phyloP scores from a whole-genome alignment of 768 basidiomycete genomes.

The Mycena filopes region DNA sequence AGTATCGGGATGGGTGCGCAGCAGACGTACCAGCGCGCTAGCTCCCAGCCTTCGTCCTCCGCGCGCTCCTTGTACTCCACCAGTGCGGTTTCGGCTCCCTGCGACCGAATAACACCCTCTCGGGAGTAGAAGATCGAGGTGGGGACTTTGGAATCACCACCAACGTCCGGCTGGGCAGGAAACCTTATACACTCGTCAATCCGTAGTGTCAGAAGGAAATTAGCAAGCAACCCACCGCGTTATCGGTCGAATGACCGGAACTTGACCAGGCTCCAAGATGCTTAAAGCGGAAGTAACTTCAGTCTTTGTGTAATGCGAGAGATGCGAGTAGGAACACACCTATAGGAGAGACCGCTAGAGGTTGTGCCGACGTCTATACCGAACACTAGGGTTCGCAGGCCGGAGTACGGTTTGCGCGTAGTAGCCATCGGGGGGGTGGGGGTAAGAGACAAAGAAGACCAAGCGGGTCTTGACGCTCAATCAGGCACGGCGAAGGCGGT shows the following conservation, averaged over 20 bases:
- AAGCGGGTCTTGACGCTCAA: too few species aligned
- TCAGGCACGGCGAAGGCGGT: neutral
- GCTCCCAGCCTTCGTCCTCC: conserved; percentile 16
- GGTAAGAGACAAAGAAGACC: neutral
- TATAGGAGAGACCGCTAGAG: conserved; percentile 49
- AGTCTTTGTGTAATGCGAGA: neutral
- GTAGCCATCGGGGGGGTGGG: neutral
- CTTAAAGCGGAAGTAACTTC: conserved; percentile 24
- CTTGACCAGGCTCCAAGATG: conserved; percentile 48
- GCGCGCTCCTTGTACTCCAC: conserved; percentile 12
- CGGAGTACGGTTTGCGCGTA: conserved; percentile 49
- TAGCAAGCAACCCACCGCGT: conserved; percentile 38
- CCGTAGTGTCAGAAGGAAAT: too few species aligned
- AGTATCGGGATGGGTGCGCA: too few species aligned
- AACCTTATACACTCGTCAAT: conserved; percentile 13
- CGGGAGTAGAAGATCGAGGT: conserved; percentile 30
- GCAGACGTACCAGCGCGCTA: conserved; percentile 18
- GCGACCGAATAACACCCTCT: conserved; percentile 18
- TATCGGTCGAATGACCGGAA: conserved; percentile 50
- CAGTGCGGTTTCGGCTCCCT: conserved; percentile 29
- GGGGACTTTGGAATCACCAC: conserved; percentile 34
- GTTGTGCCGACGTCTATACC: conserved; percentile 67
- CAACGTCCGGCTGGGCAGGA: conserved; percentile 19
- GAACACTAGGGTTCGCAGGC: conserved; percentile 56
- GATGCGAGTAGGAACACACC: neutral